Evolutionary conservation across 163 green algal genomes (phyloP), one percentile per base, ranked within the genome.

Genomic region (Chlorella variabilis): DNA sequence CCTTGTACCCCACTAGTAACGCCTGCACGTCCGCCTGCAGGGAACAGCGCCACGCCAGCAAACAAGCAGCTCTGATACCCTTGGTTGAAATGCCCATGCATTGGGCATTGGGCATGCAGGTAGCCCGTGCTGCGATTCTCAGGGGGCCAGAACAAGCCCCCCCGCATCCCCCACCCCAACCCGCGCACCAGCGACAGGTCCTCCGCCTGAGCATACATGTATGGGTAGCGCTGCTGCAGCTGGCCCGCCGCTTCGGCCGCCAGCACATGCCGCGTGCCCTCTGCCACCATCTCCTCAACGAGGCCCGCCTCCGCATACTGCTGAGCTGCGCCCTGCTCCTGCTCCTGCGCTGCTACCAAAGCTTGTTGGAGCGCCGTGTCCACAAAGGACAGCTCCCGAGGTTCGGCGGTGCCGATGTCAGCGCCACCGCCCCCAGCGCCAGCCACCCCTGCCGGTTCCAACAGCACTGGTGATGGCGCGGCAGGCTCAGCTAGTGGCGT

Each of bases 1-100:
- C 94, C 89, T 98, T 98, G 90, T 99, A 98, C 5, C 85, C 83
- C 21, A 80, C 51, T 54, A 99, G 89, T 78, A 99, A 86, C 29
- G 78, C 41, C 0, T 70, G 49, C 34, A 98, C 93, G 36, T 99
- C 93, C 0, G 84, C 80, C 70, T 87, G 75, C 67, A 77, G 18
- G 29, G 27, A 68, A 11, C 59, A 42, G 7, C 2, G 25, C 5
- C 59, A 68, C 5, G 59, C 59, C 59, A 33, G 59, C 59, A 38
- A 34, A 31, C 33, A 5, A 49, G 6, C 33, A 25, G 33, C 11
- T 54, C 15, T 15, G 15, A 15, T 54, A 15, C 45, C 45, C n/a
- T n/a, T n/a, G n/a, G n/a, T n/a, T 54, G 45, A 11, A 54, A 54
- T 23, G 45, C 45, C 15, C 45, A 54, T 23, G 45, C 45, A 23